Evolutionary conservation across 2,329 filamentous ascomycete genomes (phyloP).

Genomic region (Juglanconis sp.): DNA sequence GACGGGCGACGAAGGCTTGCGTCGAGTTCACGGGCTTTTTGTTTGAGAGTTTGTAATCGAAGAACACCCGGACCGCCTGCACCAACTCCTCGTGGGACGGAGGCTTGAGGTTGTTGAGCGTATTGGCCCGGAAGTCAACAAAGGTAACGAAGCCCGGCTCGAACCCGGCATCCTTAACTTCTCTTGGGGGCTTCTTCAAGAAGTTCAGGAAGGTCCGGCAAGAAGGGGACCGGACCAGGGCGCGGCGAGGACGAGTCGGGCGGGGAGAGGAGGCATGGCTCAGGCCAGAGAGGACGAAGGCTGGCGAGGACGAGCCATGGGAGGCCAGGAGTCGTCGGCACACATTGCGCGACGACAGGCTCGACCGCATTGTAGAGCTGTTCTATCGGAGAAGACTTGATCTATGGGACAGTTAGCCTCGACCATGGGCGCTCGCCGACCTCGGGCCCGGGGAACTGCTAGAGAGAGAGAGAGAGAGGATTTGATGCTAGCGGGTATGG

Average conservation of each 20-base stretch:
- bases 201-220: constrained; percentile 46
- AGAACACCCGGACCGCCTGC: constrained; percentile 62
- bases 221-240: background rate
- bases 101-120: constrained; percentile 60
- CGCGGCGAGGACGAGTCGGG: background rate
- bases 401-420: constrained; percentile 3
- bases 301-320: constrained; percentile 34
- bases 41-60: constrained; percentile 51
- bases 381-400: constrained; percentile 8
- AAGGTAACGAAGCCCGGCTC: constrained; percentile 72
- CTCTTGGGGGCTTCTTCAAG: constrained; percentile 59
- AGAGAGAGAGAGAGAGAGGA: background rate
- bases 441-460: background rate
- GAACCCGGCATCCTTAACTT: constrained; percentile 58
- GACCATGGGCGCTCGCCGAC: background rate
- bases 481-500: background rate
- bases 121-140: constrained; percentile 62
- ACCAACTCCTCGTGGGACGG: constrained; percentile 62
- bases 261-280: constrained; percentile 12
- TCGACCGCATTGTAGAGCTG: constrained; percentile 50
- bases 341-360: constrained; percentile 58
- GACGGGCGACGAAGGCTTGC: constrained; percentile 59
- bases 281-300: constrained; percentile 22
- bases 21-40: constrained; percentile 57
- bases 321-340: constrained; percentile 55